Conservation (phyloP, 2,329 filamentous ascomycete species). For the Pseudohalonectria lignicola region DNA sequence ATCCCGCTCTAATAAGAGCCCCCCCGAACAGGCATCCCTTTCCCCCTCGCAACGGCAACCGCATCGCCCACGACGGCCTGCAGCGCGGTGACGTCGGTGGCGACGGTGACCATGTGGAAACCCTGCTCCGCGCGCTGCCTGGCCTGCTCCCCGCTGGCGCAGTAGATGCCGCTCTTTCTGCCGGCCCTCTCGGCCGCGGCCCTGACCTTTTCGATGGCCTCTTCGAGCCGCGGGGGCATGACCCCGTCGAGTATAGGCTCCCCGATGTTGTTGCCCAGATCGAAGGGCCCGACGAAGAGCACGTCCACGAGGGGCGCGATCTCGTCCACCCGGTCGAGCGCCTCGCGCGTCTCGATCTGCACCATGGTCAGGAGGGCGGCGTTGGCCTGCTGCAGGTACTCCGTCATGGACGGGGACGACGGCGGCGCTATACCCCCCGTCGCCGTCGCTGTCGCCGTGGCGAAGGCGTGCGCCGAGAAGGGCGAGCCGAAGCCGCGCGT, state of each 20-base stretch:
- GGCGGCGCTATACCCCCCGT: too few relatives aligned
- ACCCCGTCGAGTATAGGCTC: constrained; percentile 49
- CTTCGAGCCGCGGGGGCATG: constrained; percentile 45
- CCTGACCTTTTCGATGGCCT: constrained; percentile 47
- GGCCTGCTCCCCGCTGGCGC: constrained; percentile 43
- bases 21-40: constrained; percentile 21
- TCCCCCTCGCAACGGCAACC: constrained; percentile 33
- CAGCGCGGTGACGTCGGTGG: constrained; percentile 43
- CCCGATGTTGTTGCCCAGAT: constrained; percentile 53
- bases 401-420: constrained; percentile 39
- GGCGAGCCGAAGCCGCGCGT: constrained; percentile 44
- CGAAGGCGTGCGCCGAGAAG: constrained; percentile 39
- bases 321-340: constrained; percentile 46
- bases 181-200: constrained; percentile 47
- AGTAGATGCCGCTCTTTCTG: constrained; percentile 56
- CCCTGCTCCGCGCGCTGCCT: constrained; percentile 42
- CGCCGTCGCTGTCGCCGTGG: too few relatives aligned
- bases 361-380: constrained; percentile 50
- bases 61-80: constrained; percentile 32
- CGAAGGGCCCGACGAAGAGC: constrained; percentile 56
- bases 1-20: constrained; percentile 28
- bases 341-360: constrained; percentile 57
- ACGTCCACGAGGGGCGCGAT: constrained; percentile 55
- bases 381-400: constrained; percentile 47
- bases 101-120: constrained; percentile 51